Conservation (phyloP, 106 monocot species). For the Phalaenopsis equestris region DNA sequence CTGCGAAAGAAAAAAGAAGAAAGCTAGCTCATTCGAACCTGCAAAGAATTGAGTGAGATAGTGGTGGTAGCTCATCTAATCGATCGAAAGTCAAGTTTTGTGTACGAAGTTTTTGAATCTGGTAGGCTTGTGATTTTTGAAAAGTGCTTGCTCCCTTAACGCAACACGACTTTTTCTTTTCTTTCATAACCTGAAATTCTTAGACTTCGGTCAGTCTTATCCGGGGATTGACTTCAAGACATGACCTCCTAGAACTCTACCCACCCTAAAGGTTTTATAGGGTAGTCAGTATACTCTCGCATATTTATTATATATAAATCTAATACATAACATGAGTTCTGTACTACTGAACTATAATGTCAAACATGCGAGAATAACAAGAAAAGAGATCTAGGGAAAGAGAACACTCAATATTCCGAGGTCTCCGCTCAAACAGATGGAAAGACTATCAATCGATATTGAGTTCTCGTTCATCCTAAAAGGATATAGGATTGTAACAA, state of each 20-base stretch:
- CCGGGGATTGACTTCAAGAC: not conserved
- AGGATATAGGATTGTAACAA: not conserved
- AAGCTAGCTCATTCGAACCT: constrained; percentile 5
- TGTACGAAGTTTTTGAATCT: not conserved
- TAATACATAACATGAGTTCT: constrained; percentile 3
- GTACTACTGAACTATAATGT: not conserved
- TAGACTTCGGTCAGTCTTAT: not conserved
- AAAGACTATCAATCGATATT: not conserved
- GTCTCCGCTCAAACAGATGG: not conserved
- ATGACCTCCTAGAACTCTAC: constrained; percentile 5
- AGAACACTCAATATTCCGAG: constrained; percentile 1
- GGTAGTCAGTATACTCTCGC: not conserved
- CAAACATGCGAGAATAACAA: constrained; percentile 6
- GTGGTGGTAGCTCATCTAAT: constrained; percentile 2
- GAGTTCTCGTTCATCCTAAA: not conserved
- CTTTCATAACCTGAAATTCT: constrained; percentile 1
- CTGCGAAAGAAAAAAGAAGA: constrained; percentile 2
- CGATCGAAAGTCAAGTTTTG: not conserved
- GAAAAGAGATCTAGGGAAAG: constrained; percentile 7
- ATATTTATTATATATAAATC: not conserved
- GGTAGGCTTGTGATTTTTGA: not conserved
- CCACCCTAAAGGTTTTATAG: not conserved
- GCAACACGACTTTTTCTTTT: not conserved
- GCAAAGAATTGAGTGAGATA: not conserved
- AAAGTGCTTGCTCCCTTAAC: no score